Evolutionary conservation across 805 yeast genomes (phyloP), one percentile per base, ranked within the genome.

Genomic region (Candida easanensis): DNA sequence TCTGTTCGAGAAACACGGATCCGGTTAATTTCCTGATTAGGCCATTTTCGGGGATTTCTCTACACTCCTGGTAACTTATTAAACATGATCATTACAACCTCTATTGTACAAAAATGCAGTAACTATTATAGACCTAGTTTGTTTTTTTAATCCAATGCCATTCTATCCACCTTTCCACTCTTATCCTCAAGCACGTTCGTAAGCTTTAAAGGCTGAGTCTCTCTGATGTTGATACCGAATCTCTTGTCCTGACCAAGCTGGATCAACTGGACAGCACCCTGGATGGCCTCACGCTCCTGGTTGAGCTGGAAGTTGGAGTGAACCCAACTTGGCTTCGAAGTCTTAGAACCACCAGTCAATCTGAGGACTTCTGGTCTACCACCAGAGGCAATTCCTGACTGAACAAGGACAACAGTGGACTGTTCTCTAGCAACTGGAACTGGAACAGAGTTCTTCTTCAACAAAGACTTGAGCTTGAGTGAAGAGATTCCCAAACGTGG

Each of bases 301-400:
- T 72, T 63, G 43, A 91, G 65, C 63, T 82, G 82, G 66, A 71
- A 81, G 33, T 76, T 69, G 21, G 96, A 87, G 61, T 90, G 97
- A 34, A 86, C 84, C 93, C 95, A 93, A 53, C 88, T 79, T 54
- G 97, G 90, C 46, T 76, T 74, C 41, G 81, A 74, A 20, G 82
- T 72, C 54, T 74, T 72, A 30, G 70, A 63, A 37, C 96, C 96
- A 36, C 97, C 97, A 21, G 91, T 79, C 50, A 91, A 73, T 61
- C 96, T 77, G 44, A 90, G 64, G 15, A 85, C 68, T 62, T 86
- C 93, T 34, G 71, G 69, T 45, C 57, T 66, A 38, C 69, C 69
- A 45, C 63, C 57, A 32, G 62, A 57, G 46, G 69, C 62, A n/a
- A 63, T 58, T 39, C 68, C 70, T 20, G 65, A 64, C 31, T 68